phyloP scores from a whole-genome alignment of 2,329 filamentous ascomycete genomes.

The Trichoderma harzianum region DNA sequence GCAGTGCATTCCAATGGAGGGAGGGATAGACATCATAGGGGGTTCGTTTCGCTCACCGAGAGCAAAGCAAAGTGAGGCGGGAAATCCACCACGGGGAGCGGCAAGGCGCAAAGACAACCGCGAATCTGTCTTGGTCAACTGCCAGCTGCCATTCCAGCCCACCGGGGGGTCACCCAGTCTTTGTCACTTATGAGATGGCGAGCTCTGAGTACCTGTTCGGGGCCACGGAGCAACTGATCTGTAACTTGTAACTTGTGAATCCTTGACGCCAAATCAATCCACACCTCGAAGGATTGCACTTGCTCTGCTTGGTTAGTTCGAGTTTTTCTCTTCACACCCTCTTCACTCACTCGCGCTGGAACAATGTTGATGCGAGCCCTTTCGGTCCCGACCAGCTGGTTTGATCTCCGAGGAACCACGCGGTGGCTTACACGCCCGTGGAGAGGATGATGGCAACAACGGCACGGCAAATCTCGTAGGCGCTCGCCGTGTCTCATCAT shows the following conservation, averaged over 20 bases:
- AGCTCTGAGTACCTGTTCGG: neutral
- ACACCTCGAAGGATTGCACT: neutral
- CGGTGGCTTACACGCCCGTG: neutral
- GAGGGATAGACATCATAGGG: neutral
- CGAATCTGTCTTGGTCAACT: neutral
- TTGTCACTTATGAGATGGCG: neutral
- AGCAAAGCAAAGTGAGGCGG: neutral
- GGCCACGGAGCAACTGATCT: neutral
- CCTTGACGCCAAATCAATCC: neutral
- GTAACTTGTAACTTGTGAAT: neutral
- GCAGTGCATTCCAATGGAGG: neutral
- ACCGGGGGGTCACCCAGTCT: neutral
- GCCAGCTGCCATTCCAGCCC: neutral
- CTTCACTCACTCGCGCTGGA: neutral
- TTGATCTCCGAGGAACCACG: conserved; percentile 13
- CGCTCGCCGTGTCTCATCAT: neutral
- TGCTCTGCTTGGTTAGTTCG: neutral
- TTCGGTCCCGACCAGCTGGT: conserved; percentile 15
- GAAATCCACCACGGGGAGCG: neutral
- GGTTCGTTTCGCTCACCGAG: neutral
- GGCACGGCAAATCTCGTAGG: neutral
- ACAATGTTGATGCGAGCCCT: neutral
- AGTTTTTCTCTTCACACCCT: neutral
- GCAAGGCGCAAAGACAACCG: neutral
- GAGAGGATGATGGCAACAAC: neutral